These are phyloP conservation scores for Betula pendula DNA, from an alignment of 306 rosid genomes.

Conservation along the genomic window DNA sequence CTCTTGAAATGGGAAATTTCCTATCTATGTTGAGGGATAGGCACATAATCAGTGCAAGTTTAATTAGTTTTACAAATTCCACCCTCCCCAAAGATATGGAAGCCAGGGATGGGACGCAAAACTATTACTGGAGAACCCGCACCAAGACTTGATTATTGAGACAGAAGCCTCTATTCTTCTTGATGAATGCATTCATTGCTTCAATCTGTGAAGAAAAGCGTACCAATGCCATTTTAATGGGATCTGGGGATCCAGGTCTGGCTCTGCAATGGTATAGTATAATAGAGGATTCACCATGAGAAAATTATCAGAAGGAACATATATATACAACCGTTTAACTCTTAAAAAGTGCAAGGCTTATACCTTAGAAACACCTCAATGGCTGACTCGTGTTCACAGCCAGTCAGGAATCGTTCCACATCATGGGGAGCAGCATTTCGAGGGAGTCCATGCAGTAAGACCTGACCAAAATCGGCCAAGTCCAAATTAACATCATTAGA, in stretches of 20 bases:
- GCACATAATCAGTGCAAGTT: neutral
- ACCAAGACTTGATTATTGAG: constrained; percentile 50
- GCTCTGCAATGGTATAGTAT: constrained; percentile 49
- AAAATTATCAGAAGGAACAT: constrained; percentile 19
- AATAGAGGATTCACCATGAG: constrained; percentile 2
- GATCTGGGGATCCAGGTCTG: constrained; percentile 44
- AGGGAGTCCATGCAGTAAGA: constrained; percentile 70
- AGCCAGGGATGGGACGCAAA: neutral
- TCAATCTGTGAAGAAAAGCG: constrained; percentile 50
- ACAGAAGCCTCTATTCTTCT: constrained; percentile 65
- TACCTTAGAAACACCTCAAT: constrained; percentile 49
- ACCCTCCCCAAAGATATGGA: constrained; percentile 13
- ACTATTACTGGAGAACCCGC: constrained; percentile 64
- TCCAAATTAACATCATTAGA: constrained; percentile 17
- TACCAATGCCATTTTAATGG: constrained; percentile 51
- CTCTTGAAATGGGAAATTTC: neutral
- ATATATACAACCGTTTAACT: neutral
- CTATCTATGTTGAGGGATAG: neutral
- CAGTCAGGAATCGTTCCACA: constrained; percentile 57
- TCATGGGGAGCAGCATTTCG: constrained; percentile 33
- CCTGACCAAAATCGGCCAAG: constrained; percentile 42
- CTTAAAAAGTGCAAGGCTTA: constrained; percentile 8
- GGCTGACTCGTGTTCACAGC: constrained; percentile 49
- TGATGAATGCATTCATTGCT: constrained; percentile 67
- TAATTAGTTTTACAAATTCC: neutral